A percentile compares a stretch with the other conserved stretches of the same genome.
Evolutionary conservation across 2,329 filamentous ascomycete species (phyloP).

Genomic region (Raffaelea ambrosiae): DNA sequence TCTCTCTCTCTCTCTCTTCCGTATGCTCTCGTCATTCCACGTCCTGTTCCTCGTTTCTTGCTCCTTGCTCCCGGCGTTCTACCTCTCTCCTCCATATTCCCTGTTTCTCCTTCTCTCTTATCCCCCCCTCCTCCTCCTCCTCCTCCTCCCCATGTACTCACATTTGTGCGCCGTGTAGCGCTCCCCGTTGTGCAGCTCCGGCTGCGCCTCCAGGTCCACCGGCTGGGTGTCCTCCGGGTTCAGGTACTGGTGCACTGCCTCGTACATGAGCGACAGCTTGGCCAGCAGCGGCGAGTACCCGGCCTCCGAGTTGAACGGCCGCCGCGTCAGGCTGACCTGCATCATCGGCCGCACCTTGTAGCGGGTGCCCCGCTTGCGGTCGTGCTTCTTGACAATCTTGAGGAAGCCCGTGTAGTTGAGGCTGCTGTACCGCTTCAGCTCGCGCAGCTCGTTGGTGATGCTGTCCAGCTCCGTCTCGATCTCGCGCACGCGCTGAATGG

Average conservation of each 20-base stretch:
- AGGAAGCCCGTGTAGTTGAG: constrained; percentile 97
- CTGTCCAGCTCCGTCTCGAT: constrained; percentile 72
- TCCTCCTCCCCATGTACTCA: constrained; percentile 28
- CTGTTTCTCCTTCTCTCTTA: too few relatives aligned
- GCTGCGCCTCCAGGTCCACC: constrained; percentile 40
- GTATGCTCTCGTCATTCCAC: too few relatives aligned
- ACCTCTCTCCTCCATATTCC: too few relatives aligned
- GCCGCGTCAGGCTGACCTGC: constrained; percentile 77
- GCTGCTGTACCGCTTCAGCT: constrained; percentile 89
- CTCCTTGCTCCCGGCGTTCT: too few relatives aligned
- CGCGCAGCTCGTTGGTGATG: constrained; percentile 84
- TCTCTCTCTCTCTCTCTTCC: too few relatives aligned
- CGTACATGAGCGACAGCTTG: constrained; percentile 91
- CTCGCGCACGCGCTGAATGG: constrained; percentile 54
- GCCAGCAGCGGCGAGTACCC: constrained; percentile 86
- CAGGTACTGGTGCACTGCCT: constrained; percentile 78
- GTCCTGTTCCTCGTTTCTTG: too few relatives aligned
- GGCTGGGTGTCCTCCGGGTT: constrained; percentile 39
- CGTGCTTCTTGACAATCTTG: constrained; percentile 98
- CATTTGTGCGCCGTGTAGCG: constrained; percentile 82
- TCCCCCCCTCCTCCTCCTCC: too few relatives aligned
- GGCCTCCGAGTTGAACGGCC: constrained; percentile 87
- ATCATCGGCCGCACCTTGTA: constrained; percentile 90
- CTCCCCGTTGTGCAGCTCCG: constrained; percentile 56
- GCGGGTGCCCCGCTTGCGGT: constrained; percentile 76